Base-by-base conservation (phyloP, 2,329 filamentous ascomycete species). In the Aspergillus sp. region DNA sequence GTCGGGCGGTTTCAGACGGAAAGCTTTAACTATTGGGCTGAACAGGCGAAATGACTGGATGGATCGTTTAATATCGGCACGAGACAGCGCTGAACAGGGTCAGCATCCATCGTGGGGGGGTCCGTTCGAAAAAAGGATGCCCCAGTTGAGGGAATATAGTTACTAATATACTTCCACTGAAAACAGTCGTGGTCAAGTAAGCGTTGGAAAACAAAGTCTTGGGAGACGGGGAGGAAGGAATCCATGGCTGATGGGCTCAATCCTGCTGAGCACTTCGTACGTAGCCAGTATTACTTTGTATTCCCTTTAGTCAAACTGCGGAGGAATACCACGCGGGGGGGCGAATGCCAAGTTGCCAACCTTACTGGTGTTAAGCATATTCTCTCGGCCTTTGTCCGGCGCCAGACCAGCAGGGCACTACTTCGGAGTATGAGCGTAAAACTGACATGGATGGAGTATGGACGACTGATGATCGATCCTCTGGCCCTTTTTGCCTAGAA, bases 341-440 rank as follows among this genome's bases (percentile, higher is more conserved):
- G 61, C 47, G 50, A 61, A 58, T 68, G 66, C 66, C 66, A 68
- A 68, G 66, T 68, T 67, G 66, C 71, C 70, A 74, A 74, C 72
- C 72, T 74, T 74, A 73, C 69, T 72, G 67, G 71, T 69, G 71
- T 74, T 74, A 74, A 74, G 72, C 72, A 73, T 74, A 74, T 68
- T 59, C 57, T 61, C 66, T 67, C 68, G 66, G 70, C 51, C 62
- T 66, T 64, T 66, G 62, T 64, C 69, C 67, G 70, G 67, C 63
- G 63, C 68, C 57, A 53, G 61, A 36, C 56, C 32, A 56, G 44
- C 54, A 59, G 47, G 66, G 66, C 64, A 63, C 62, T 50, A 25
- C 8, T 17, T 50, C n/a, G 47, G 47, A 11, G 25, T 4, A 50
- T 17, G 47, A 69, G 59, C 59, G 61, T 61, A 67, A 49, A 47